Conservation (phyloP, 2,329 filamentous ascomycete genomes). For the Botrytis medusae region DNA sequence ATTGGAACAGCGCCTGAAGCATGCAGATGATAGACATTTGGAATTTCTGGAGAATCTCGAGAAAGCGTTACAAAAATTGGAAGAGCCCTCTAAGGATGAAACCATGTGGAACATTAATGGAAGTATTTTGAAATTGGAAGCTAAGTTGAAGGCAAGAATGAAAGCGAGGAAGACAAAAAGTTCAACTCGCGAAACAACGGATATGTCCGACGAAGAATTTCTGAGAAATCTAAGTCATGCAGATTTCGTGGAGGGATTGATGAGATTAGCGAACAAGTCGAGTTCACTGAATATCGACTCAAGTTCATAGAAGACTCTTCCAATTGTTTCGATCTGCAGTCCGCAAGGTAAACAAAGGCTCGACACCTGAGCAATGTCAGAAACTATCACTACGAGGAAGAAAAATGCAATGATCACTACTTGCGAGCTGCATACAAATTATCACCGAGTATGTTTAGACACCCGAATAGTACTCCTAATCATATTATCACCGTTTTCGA, state of each 20-base stretch:
- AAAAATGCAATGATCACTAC: background rate
- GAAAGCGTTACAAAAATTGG: background rate
- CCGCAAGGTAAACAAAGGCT: background rate
- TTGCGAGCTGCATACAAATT: background rate
- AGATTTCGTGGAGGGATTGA: background rate
- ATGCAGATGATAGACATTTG: background rate
- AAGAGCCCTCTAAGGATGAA: background rate
- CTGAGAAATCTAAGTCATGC: background rate
- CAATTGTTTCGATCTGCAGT: background rate
- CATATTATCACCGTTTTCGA: accelerated
- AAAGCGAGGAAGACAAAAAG: background rate
- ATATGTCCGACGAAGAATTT: background rate
- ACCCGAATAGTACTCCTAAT: background rate
- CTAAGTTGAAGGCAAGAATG: background rate
- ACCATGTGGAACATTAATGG: background rate
- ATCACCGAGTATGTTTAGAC: background rate
- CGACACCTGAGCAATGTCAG: background rate
- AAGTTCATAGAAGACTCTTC: background rate
- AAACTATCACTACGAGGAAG: background rate
- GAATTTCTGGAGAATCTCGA: background rate
- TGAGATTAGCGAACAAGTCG: background rate
- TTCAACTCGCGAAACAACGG: background rate
- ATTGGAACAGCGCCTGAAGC: background rate
- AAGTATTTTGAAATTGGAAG: too few relatives aligned
- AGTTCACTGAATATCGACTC: background rate